Evolutionary conservation across 225 moss, liverwort and hornwort genomes (phyloP), one percentile per base, ranked within the genome.

Genomic region (Pleurozium schreberi): DNA sequence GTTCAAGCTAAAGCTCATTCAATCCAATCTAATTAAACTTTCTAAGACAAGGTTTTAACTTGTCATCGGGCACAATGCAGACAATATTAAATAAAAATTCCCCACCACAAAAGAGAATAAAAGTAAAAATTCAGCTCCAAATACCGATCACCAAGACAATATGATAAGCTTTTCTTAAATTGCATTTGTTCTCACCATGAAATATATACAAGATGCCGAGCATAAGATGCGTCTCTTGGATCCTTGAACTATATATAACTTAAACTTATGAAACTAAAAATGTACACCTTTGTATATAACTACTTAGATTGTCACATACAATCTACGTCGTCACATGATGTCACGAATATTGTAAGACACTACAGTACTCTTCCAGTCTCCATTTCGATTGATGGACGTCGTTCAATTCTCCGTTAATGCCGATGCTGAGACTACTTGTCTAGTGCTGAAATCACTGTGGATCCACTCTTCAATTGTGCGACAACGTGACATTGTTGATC

Each of bases 141-240:
- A 75, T 49, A 49, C 34, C 47, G 61, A 34, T 87, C 30, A 55
- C 31, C 14, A 83, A 52, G 10, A 58, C 47, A 38, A 31, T 40
- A 45, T 20, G n/a, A 42, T 33, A 85, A 88, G 15, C 58, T 67
- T 14, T 62, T 83, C 83, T 78, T 33, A 19, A 53, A 85, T 60
- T 43, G 73, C 9, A 71, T 47, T n/a, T 82, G 47, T 76, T 62
- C 88, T 92, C 61, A 77, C 88, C 70, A 55, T 86, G 73, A 78
- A 73, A 80, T 78, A 65, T 90, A 31, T 88, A 90, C 90, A 92
- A 86, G 53, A 60, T 85, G 85, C 84, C 40, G 59, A 67, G n/a
- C 49, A 40, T 79, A 65, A 18, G 40, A 64, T 17, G 14, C 7
- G 67, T 88, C 73, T 53, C 83, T 88, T 57, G 68, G 34, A 80